A percentile compares a stretch with the other conserved stretches of the same genome.
These are phyloP conservation scores for Harringtonia lauricola DNA, from an alignment of 2,329 filamentous ascomycete genomes.

Conservation along the genomic window DNA sequence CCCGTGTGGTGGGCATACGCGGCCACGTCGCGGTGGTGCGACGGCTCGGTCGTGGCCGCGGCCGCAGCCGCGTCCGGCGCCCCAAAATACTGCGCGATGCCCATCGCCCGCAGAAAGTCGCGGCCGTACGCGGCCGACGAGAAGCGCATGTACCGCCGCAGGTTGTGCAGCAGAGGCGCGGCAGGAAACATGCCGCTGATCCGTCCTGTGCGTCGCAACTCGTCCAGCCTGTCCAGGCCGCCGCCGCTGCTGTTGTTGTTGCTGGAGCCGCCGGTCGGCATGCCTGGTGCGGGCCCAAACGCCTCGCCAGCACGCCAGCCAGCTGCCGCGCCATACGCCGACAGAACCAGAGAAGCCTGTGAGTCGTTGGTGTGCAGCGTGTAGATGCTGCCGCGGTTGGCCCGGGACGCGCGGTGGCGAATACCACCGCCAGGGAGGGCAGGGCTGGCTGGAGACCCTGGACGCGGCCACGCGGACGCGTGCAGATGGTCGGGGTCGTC, in stretches of 20 bases:
- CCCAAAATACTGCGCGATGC: conserved; percentile 42
- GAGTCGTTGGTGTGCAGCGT: conserved; percentile 47
- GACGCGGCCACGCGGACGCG: neutral
- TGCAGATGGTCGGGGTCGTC: no score
- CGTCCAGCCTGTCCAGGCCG: conserved; percentile 25
- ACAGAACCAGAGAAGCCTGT: conserved; percentile 40
- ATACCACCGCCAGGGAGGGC: conserved; percentile 5
- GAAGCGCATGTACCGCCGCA: conserved; percentile 54
- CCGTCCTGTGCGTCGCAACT: conserved; percentile 38
- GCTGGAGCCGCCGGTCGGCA: conserved; percentile 7
- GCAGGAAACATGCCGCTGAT: conserved; percentile 49
- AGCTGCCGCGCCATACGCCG: conserved; percentile 36
- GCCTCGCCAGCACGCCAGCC: no score
- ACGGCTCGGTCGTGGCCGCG: neutral
- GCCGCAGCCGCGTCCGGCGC: conserved; percentile 14
- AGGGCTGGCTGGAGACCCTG: conserved; percentile 1
- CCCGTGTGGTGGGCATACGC: conserved; percentile 54
- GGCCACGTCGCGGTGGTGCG: conserved; percentile 43
- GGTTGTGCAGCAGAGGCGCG: conserved; percentile 48
- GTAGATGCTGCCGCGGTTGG: conserved; percentile 44
- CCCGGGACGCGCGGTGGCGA: conserved; percentile 20
- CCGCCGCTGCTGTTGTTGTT: neutral
- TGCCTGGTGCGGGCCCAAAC: conserved; percentile 15
- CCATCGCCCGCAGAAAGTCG: conserved; percentile 50
- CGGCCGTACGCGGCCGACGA: conserved; percentile 57